Evolutionary conservation across 768 basidiomycete species (phyloP).

Genomic region (Dentipellis fragilis): DNA sequence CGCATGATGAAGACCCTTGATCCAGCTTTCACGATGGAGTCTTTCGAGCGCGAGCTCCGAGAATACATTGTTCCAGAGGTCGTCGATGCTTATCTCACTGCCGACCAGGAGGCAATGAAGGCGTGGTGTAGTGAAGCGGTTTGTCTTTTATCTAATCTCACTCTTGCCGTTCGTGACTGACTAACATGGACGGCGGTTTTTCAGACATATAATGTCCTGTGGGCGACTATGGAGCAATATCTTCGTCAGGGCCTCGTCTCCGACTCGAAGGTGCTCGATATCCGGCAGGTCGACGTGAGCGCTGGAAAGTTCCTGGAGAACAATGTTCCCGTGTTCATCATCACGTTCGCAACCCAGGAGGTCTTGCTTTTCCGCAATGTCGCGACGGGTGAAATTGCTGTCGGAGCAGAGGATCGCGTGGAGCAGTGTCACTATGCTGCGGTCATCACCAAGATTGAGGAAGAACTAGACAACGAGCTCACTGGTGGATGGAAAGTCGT

Average conservation of each 20-base stretch:
- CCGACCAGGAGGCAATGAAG: constrained; percentile 76
- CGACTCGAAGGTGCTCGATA: constrained; percentile 92
- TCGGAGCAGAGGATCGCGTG: constrained; percentile 84
- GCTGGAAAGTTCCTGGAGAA: constrained; percentile 87
- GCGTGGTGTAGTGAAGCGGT: constrained; percentile 96
- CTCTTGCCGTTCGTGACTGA: not conserved
- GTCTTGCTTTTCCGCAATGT: constrained; percentile 85
- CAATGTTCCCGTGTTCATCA: constrained; percentile 80
- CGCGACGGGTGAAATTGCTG: constrained; percentile 75
- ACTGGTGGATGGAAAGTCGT: constrained; percentile 98
- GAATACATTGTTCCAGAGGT: constrained; percentile 98
- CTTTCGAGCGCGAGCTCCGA: constrained; percentile 80
- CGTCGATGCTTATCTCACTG: constrained; percentile 90
- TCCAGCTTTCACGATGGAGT: constrained; percentile 76
- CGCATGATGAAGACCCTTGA: constrained; percentile 83
- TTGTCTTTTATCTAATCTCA: constrained; percentile 22
- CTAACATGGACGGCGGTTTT: not conserved
- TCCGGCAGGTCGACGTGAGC: constrained; percentile 91
- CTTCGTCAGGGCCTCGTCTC: constrained; percentile 83
- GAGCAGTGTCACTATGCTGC: constrained; percentile 92
- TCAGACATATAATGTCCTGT: constrained; percentile 94
- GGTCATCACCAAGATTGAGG: constrained; percentile 79
- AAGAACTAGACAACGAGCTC: constrained; percentile 82
- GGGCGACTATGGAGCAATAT: constrained; percentile 96
- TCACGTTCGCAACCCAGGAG: constrained; percentile 92